Evolutionary conservation across 2,329 filamentous ascomycete genomes (phyloP).

Genomic region (Fusarium chuoi): DNA sequence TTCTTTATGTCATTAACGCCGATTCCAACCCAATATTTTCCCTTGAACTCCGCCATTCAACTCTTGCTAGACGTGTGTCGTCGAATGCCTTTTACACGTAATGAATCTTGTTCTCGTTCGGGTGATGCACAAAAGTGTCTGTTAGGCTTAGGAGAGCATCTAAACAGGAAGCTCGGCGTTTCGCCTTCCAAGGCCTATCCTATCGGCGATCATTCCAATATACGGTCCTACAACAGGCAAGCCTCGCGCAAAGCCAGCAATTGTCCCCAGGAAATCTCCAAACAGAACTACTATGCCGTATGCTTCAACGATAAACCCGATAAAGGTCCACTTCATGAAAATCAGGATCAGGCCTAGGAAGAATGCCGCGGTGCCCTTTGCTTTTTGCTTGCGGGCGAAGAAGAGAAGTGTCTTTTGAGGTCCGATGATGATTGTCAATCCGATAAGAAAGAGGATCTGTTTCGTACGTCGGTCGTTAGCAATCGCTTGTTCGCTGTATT

Average conservation of each 20-base stretch:
- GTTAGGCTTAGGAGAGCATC: constrained; percentile 35
- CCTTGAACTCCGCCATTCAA: constrained; percentile 32
- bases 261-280: constrained; percentile 94
- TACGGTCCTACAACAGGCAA: constrained; percentile 89
- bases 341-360: constrained; percentile 85
- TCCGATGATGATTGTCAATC: constrained; percentile 95
- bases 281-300: constrained; percentile 96
- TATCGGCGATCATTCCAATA: constrained; percentile 79
- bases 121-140: not conserved
- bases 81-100: constrained; percentile 3
- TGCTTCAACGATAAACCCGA: constrained; percentile 89
- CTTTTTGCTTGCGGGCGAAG: constrained; percentile 93
- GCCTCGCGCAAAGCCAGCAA: constrained; percentile 86
- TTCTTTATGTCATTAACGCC: constrained; percentile 39
- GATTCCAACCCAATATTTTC: constrained; percentile 34
- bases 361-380: constrained; percentile 91
- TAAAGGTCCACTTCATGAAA: constrained; percentile 87
- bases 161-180: constrained; percentile 83
- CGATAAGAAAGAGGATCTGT: constrained; percentile 97
- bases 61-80: constrained; percentile 24
- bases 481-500: constrained; percentile 26
- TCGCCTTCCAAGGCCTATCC: constrained; percentile 73
- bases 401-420: constrained; percentile 90
- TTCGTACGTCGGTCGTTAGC: constrained; percentile 13
- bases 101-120: not conserved